Conservation (phyloP, 225 moss, liverwort and hornwort genomes). For the Sphagnum tenellum region DNA sequence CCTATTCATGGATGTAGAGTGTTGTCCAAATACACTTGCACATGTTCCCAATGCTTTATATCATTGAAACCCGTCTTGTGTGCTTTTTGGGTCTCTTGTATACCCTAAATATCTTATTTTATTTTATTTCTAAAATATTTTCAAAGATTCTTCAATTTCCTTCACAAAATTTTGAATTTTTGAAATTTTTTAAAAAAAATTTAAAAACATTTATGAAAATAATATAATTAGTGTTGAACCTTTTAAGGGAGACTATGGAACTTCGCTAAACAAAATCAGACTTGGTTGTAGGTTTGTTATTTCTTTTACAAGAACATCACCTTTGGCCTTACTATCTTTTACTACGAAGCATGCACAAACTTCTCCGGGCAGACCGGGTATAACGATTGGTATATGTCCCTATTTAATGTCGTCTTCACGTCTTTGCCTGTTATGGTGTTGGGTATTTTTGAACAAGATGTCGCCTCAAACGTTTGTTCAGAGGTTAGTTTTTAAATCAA, state of each 20-base stretch:
- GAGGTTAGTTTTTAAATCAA: slow-evolving; percentile 15
- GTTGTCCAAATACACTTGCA: too few species aligned
- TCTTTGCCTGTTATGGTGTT: slow-evolving; percentile 90
- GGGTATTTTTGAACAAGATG: slow-evolving; percentile 97
- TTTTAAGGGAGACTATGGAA: too few species aligned
- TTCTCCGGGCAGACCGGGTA: slow-evolving; percentile 86
- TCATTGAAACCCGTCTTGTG: too few species aligned
- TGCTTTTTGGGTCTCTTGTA: too few species aligned
- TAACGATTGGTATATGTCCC: slow-evolving; percentile 83
- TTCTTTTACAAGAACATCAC: slow-evolving; percentile 98
- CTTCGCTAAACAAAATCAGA: neutral
- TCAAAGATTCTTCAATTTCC: neutral
- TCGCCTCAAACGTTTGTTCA: slow-evolving; percentile 61
- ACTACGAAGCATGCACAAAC: slow-evolving; percentile 70
- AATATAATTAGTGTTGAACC: too few species aligned
- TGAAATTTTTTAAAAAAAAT: too few species aligned
- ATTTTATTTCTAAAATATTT: too few species aligned
- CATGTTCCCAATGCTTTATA: too few species aligned
- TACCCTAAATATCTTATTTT: too few species aligned
- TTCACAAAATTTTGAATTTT: too few species aligned
- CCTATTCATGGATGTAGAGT: too few species aligned
- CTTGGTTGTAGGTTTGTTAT: slow-evolving; percentile 68
- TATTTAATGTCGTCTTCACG: slow-evolving; percentile 95
- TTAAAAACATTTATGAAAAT: too few species aligned
- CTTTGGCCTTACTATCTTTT: slow-evolving; percentile 93